Base-by-base conservation (phyloP, 2,329 filamentous ascomycete species). In the Ceratocystis diversiconidia region DNA sequence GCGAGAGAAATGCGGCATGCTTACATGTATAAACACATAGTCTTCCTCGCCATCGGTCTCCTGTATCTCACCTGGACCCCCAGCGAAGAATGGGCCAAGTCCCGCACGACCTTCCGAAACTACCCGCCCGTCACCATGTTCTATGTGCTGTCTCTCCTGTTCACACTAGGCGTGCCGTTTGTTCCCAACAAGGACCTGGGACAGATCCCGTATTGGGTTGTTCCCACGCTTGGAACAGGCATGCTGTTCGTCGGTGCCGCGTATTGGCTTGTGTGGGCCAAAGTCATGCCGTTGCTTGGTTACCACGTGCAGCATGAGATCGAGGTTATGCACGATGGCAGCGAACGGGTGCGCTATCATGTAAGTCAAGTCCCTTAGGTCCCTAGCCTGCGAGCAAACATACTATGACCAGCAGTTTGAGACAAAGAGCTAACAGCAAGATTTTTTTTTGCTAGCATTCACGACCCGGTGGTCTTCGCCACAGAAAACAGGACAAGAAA, bases 171-270 rank as follows among this genome's bases (percentile, higher is more conserved):
- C 0, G 79, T 81, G 0, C 82, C 82, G 0, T 83, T 84, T 65
- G 77, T 84, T 57, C 81, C 82, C 81, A 0, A 75, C 75, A 43
- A 77, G 74, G 75, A 77, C 62, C 76, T 76, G 0, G 76, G 79
- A 12, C 78, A 79, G 0, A 83, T 83, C 50, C 79, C 80, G 1
- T 83, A 83, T 73, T 84, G 80, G 66, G 73, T 82, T 0, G 82
- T 82, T 69, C 81, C 81, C 0, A 75, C 82, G 0, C 80, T 84
- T 0, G 81, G 80, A 0, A 76, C 82, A 0, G 76, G 76, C 0
- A 78, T 84, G 5, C 70, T 84, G 30, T 62, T 81, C 0, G 71
- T 82, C 0, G 82, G 82, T 1, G 77, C 67, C 0, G 62, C 79
- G 1, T 84, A 84, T 71, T 84, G 82, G 81, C 64, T 72, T 0